Conservation (phyloP, 164 flowering plant genomes). For the Vitis rupestris region DNA sequence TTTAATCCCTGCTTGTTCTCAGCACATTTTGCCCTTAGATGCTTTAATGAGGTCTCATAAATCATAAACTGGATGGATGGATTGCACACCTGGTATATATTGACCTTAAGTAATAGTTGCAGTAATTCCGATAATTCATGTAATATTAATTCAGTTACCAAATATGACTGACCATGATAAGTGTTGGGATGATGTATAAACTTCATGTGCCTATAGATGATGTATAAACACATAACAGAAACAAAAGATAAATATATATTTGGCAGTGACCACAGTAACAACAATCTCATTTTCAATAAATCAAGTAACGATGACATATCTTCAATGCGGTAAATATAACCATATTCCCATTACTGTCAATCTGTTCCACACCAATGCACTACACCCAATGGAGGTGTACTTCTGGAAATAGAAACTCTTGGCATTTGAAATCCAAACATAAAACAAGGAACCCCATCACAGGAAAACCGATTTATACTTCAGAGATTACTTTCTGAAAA, state of each 20-base stretch:
- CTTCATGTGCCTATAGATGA: slow-evolving; percentile 49
- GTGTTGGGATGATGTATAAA: slow-evolving; percentile 66
- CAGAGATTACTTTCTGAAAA: too few relatives aligned
- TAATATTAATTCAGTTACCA: neutral
- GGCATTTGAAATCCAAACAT: too few relatives aligned
- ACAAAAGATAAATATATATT: neutral
- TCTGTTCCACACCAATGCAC: too few relatives aligned
- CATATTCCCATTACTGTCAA: too few relatives aligned
- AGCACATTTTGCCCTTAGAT: slow-evolving; percentile 54
- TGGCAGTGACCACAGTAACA: too few relatives aligned
- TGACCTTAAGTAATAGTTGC: neutral
- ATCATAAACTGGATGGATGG: slow-evolving; percentile 92
- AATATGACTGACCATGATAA: slow-evolving; percentile 64
- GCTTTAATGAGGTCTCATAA: slow-evolving; percentile 64
- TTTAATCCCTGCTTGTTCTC: slow-evolving; percentile 29
- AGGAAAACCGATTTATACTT: too few relatives aligned
- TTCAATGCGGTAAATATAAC: too few relatives aligned
- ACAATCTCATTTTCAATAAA: too few relatives aligned
- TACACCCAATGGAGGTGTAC: too few relatives aligned
- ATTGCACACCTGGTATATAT: slow-evolving; percentile 65
- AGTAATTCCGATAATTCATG: neutral
- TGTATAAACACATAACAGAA: neutral
- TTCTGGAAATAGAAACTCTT: too few relatives aligned
- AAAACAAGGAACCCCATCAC: too few relatives aligned
- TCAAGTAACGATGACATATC: too few relatives aligned